These are phyloP conservation scores for Blepharisma undulans DNA, from an alignment of 169 alveolate species.

Conservation along the genomic window DNA sequence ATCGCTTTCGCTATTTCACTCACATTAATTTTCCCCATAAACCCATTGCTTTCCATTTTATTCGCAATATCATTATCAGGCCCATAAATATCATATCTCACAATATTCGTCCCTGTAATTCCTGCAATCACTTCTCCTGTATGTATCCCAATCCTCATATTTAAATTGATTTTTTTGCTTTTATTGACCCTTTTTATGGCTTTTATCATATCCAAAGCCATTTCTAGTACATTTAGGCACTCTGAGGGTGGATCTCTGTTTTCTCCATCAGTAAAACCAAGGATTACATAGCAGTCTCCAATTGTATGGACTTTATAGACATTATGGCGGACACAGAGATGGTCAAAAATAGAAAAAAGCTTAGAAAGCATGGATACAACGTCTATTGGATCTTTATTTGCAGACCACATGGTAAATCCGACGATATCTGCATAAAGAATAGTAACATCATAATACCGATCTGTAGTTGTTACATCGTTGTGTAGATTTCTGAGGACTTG, in stretches of 20 bases:
- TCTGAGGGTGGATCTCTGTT: background rate
- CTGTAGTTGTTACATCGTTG: slow-evolving; percentile 67
- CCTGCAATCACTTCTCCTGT: slow-evolving; percentile 96
- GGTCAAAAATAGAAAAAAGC: slow-evolving; percentile 93
- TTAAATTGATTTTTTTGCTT: background rate
- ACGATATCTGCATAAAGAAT: slow-evolving; percentile 98
- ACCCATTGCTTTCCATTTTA: slow-evolving; percentile 92
- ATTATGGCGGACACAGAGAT: slow-evolving; percentile 91
- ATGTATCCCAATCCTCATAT: slow-evolving; percentile 96
- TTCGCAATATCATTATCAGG: slow-evolving; percentile 82
- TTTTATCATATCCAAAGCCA: slow-evolving; percentile 3
- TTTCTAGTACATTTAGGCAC: background rate
- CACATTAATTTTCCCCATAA: slow-evolving; percentile 31
- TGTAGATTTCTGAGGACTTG: slow-evolving; percentile 45
- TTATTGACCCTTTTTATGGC: background rate
- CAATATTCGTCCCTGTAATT: slow-evolving; percentile 90
- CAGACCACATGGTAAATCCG: slow-evolving; percentile 96
- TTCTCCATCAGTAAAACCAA: slow-evolving; percentile 87
- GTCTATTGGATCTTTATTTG: slow-evolving; percentile 73
- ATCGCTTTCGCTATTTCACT: slow-evolving; percentile 78
- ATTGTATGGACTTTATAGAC: slow-evolving; percentile 97
- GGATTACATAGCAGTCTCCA: slow-evolving; percentile 99
- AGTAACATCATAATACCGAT: slow-evolving; percentile 93
- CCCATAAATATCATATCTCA: slow-evolving; percentile 91
- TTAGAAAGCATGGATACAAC: slow-evolving; percentile 91